A percentile compares a stretch with the other conserved stretches of the same genome.
These are phyloP conservation scores for Tetratostichococcus sp. DNA, from an alignment of 139 green algal species.

Conservation along the genomic window DNA sequence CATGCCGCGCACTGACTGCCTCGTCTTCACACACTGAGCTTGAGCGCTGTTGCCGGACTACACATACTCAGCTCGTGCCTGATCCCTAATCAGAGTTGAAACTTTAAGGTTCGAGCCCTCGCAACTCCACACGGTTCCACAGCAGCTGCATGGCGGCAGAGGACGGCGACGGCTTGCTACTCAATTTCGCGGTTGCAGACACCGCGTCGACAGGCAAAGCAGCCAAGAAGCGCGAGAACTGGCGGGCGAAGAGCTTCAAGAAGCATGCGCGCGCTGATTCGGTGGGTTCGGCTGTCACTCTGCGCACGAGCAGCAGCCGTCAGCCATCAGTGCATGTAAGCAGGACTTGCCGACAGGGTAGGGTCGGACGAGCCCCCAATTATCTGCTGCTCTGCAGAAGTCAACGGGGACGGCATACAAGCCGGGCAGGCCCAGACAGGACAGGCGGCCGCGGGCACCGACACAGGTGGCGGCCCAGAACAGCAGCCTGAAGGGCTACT, in stretches of 20 bases:
- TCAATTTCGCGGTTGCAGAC: background rate
- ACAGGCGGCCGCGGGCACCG: too few species aligned
- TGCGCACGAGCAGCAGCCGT: too few species aligned
- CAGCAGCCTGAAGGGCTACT: background rate
- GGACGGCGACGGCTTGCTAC: background rate
- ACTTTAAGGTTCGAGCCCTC: too few species aligned
- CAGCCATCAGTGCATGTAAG: too few species aligned
- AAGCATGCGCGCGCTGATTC: background rate
- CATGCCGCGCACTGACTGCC: too few species aligned
- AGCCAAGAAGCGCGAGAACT: background rate
- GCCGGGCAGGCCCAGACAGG: background rate
- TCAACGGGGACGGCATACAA: background rate
- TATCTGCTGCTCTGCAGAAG: background rate
- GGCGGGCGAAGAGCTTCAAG: background rate
- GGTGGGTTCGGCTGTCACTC: background rate
- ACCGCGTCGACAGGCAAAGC: background rate
- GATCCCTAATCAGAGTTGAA: too few species aligned
- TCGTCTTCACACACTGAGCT: too few species aligned
- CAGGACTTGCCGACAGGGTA: too few species aligned
- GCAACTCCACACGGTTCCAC: too few species aligned
- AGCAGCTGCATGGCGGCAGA: background rate
- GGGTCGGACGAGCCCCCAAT: too few species aligned
- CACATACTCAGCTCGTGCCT: too few species aligned
- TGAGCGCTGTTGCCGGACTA: too few species aligned
- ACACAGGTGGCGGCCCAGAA: background rate